Evolutionary conservation across 2,329 filamentous ascomycete species (phyloP), one percentile per base, ranked within the genome.

Genomic region (Gaeumannomyces tritici): DNA sequence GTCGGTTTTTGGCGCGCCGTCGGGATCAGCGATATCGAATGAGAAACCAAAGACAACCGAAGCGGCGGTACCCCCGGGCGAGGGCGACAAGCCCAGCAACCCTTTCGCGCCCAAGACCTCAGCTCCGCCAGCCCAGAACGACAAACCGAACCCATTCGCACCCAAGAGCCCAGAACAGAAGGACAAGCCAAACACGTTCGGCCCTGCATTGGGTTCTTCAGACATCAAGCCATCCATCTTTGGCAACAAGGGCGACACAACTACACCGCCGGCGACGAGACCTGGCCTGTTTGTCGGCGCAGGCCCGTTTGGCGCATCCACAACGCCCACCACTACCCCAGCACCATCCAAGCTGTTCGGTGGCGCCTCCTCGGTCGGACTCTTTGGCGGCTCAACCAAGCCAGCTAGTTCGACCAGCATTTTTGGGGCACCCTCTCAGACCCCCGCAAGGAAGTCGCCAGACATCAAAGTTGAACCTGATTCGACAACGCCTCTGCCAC

Each of bases 1-100:
- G n/a, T n/a, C n/a, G n/a, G n/a, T 77, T 64, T 82, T 83, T 64
- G 73, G 73, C 11, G 75, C 77, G 29, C 67, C 72, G 15, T 69
- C 73, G 1, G 71, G 76, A 3, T 60, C 59, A 21, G 55, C 31
- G 24, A n/a, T 15, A 15, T 58, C 56, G 28, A 29, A 12, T 18
- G 56, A 51, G 42, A n/a, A 51, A 21, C 21, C 42, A 11, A 51
- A 51, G 13, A 42, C 35, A 6, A 4, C 9, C 42, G 5, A 9
- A 51, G 18, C 4, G 42, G 8, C 7, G 6, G 42, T 6, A n/a
- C 4, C 42, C 18, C n/a, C 42, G 42, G 24, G 35, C 33, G 35
- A 60, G 42, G 27, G 27, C 11, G 42, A 55, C 35, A 60, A 60
- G 42, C 59, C 59, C 15, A 60, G 55, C 8, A 60, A 60, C 8